phyloP scores from a whole-genome alignment of 768 basidiomycete genomes.

The Gloeopeniophorella convolvens region DNA sequence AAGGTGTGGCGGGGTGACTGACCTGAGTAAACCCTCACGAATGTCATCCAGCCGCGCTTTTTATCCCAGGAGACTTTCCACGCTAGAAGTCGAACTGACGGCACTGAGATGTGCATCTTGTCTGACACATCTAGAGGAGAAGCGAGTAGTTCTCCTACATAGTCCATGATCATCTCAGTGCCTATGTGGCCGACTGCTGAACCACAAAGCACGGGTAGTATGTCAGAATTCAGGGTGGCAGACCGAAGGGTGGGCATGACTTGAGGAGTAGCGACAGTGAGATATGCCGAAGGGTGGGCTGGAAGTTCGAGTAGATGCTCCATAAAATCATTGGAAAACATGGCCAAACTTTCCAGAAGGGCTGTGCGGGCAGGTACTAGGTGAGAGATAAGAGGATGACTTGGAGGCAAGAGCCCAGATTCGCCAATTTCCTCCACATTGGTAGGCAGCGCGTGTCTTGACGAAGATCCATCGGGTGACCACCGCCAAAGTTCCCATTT shows the following conservation, averaged over 20 bases:
- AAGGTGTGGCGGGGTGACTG: conserved; percentile 20
- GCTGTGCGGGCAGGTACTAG: conserved; percentile 60
- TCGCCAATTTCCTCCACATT: conserved; percentile 38
- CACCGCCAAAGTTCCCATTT: conserved; percentile 83
- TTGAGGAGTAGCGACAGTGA: conserved; percentile 43
- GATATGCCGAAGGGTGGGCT: conserved; percentile 55
- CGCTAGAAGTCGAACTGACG: conserved; percentile 59
- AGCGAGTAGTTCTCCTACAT: conserved; percentile 71
- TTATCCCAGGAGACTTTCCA: conserved; percentile 91
- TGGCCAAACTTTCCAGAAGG: conserved; percentile 71
- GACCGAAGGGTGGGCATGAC: conserved; percentile 62
- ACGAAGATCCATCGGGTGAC: conserved; percentile 42
- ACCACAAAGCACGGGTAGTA: conserved; percentile 79
- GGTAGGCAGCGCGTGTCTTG: conserved; percentile 43
- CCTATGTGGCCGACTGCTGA: conserved; percentile 78
- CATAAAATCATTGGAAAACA: conserved; percentile 79
- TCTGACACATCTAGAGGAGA: conserved; percentile 64
- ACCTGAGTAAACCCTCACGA: conserved; percentile 87
- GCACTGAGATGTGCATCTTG: conserved; percentile 37
- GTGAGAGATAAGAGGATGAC: conserved; percentile 65
- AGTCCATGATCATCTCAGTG: conserved; percentile 76
- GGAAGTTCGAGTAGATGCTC: conserved; percentile 55
- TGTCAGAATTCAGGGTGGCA: conserved; percentile 55
- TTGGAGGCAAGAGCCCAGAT: conserved; percentile 40
- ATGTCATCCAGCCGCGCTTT: conserved; percentile 86